Base-by-base conservation (phyloP, 2,329 filamentous ascomycete genomes). In the Microsporum audouinii region DNA sequence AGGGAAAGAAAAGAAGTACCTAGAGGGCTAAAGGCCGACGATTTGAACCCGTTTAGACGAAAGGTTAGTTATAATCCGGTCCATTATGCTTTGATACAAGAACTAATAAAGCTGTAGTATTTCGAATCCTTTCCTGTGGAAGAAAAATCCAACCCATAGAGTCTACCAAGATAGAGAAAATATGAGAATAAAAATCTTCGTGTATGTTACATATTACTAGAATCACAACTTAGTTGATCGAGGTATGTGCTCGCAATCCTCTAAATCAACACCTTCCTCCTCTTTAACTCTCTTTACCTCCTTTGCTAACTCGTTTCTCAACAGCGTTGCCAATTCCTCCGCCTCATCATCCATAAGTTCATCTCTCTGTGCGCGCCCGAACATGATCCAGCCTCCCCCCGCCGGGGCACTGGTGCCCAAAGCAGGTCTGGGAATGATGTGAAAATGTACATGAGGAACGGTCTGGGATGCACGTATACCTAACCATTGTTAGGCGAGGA, bases 391-490 rank as follows among this genome's bases (percentile, higher is more conserved):
- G 58, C 71, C 71, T 56, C 66, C 66, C 59, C 65, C 68, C 29
- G 65, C 60, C 7, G 62, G 60, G 17, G 62, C 62, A 12, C 31
- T 47, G n/a, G 61, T 59, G 38, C 73, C 70, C 41, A 71, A 62
- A 1, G 74, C 71, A 53, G 91, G 91, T 41, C 92, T 78, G 0
- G 92, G 92, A 38, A 99, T 95, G 59, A 97, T 82, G 68, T 99
- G 94, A 72, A 95, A 97, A 73, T 99, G 92, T 57, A 95, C 87
- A 73, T 97, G 92, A 27, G 88, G 88, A 1, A 97, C 91, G 14
- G 96, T 90, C 76, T 97, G 92, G 1, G 91, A 91, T 1, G 92
- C 92, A 36, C 90, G 84, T 2, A 86, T 86, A 14, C 92, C 84
- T 84, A 66, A 61, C 27, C 31, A 31, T 38, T 59, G 29, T 56